Evolutionary conservation across 2,329 filamentous ascomycete species (phyloP).

Genomic region (Fusarium beomiforme): DNA sequence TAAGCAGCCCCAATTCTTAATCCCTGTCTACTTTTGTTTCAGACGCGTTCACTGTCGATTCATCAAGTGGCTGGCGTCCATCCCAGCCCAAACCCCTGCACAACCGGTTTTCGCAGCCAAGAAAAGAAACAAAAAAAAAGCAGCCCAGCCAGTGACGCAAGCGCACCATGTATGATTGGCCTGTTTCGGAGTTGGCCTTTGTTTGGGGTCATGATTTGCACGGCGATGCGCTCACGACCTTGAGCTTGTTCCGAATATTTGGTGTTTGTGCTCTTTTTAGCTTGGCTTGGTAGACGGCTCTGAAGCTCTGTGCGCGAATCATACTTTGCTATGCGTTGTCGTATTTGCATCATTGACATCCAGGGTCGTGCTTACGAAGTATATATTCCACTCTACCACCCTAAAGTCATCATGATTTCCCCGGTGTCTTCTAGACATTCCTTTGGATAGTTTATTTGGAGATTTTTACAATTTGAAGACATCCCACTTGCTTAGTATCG

Average conservation of each 20-base stretch:
- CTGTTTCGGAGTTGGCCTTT: slow-evolving; percentile 10
- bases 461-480: background rate
- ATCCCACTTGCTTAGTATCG: background rate
- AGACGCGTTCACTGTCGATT: slow-evolving; percentile 18
- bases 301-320: slow-evolving; percentile 18
- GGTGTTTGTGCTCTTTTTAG: slow-evolving; percentile 7
- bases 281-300: background rate
- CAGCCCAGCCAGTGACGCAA: slow-evolving; percentile 30
- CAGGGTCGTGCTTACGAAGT: slow-evolving; percentile 9
- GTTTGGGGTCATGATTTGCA: slow-evolving; percentile 38
- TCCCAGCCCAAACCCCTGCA: slow-evolving; percentile 13
- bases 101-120: slow-evolving; percentile 35
- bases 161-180: slow-evolving; percentile 21
- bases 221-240: slow-evolving; percentile 31
- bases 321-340: slow-evolving; percentile 7
- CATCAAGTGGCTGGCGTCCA: slow-evolving; percentile 26
- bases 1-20: background rate
- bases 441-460: slow-evolving; percentile 10
- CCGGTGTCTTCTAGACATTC: slow-evolving; percentile 10
- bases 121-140: slow-evolving; percentile 18
- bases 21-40: slow-evolving; percentile 18
- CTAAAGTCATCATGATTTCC: background rate
- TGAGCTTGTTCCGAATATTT: slow-evolving; percentile 23
- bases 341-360: slow-evolving; percentile 26
- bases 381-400: slow-evolving; percentile 28